Conservation (phyloP, 306 rosid species). For the Acacia crassicarpa region DNA sequence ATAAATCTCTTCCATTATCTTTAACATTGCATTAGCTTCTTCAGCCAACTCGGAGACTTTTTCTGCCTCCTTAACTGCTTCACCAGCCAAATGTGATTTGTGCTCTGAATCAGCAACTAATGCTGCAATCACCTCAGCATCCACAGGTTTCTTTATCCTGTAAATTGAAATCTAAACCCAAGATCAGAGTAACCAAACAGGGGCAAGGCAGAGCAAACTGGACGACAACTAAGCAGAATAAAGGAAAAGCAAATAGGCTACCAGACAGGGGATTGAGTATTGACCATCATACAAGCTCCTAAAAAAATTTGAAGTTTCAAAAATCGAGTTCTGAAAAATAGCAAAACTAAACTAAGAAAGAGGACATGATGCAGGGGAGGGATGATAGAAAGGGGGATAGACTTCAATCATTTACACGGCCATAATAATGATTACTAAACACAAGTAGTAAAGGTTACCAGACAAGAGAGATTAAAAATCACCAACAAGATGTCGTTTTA, state of each 20-base stretch:
- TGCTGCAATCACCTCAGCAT: slow-evolving; percentile 59
- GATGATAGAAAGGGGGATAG: background rate
- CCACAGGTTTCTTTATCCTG: slow-evolving; percentile 43
- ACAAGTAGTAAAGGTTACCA: background rate
- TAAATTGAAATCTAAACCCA: slow-evolving; percentile 18
- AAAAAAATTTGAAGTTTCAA: background rate
- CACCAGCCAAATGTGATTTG: slow-evolving; percentile 64
- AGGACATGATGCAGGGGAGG: background rate
- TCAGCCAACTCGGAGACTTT: slow-evolving; percentile 55
- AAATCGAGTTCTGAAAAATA: background rate
- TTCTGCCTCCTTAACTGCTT: slow-evolving; percentile 65
- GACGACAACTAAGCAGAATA: background rate
- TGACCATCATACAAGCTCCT: background rate
- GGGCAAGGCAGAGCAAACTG: background rate
- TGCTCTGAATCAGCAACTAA: slow-evolving; percentile 71
- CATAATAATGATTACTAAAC: background rate
- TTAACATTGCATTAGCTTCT: slow-evolving; percentile 55
- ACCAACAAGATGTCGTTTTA: background rate
- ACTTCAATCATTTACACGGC: background rate
- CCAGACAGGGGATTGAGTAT: background rate
- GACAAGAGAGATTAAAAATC: background rate
- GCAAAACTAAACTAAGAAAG: background rate
- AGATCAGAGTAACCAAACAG: slow-evolving; percentile 5
- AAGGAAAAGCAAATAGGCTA: background rate
- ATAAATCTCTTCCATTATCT: slow-evolving; percentile 49